Evolutionary conservation across 306 rosid species (phyloP), one percentile per base, ranked within the genome.

Genomic region (Fragaria ananassa): DNA sequence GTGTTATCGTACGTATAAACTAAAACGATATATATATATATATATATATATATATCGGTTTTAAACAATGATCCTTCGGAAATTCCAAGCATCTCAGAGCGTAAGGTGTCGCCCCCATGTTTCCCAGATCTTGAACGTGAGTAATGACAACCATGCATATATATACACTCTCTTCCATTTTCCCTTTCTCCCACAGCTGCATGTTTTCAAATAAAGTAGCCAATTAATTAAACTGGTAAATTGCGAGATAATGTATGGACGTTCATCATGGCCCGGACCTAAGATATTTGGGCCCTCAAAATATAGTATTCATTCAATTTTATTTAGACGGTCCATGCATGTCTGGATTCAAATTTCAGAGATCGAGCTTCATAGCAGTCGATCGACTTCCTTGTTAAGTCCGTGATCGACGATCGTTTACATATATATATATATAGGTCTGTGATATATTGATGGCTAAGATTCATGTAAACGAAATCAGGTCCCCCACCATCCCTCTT

Each of bases 401-500:
- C 69, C 69, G 17, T 13, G 69, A 35, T 64, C 69, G 46, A 17
- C 25, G 25, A 64, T 15, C 66, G 1, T 60, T 5, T 23, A 8
- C 12, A 10, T 23, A 21, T n/a, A 53, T 29, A 53, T 29, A 54
- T 8, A 25, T 29, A 29, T 29, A 10, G 69, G 47, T 39, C 70
- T 65, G 70, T 39, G 27, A 10, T 31, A 31, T 31, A 31, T 19
- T 39, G 70, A 66, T 19, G 8, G 44, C 41, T 34, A 60, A 60
- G 37, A 60, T 25, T 60, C 65, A 60, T 60, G 18, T 25, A 60
- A 29, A 62, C 42, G 23, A 62, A 7, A 13, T 4, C 34, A 70
- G 74, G 74, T 70, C 76, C 76, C 77, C 42, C n/a, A 72, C 54
- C 10, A 73, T 23, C 17, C 45, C 25, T 72, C 58, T 47, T 8